Evolutionary conservation across 768 basidiomycete genomes (phyloP), one percentile per base, ranked within the genome.

Genomic region (Mycena chlorophos): DNA sequence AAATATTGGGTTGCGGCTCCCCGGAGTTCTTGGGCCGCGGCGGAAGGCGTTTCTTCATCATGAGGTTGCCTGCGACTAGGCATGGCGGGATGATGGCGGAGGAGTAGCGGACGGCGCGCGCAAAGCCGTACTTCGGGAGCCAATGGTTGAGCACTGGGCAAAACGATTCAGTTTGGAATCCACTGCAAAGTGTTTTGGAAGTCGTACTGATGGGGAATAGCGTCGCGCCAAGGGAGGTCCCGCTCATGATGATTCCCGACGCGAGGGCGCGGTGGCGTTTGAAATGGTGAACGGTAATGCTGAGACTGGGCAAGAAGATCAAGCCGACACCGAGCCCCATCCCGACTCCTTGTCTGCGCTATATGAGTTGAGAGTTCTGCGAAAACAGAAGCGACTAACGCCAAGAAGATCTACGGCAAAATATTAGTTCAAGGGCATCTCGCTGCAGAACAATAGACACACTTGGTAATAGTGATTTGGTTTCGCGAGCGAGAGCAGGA

Each of bases 21-120:
- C 40, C 40, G 8, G 13, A 59, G 63, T 45, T 8, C 25, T 46
- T 23, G 22, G 12, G 3, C 0, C 52, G 42, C 29, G 53, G 56
- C 20, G 48, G 52, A 19, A 38, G 40, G 23, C 63, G 59, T 10
- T 63, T 54, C 27, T 66, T 56, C 60, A 73, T 65, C 42, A 73
- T 65, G 1, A 57, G 45, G 55, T 71, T 69, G 6, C 66, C 71
- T 12, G 65, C 57, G 30, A 67, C 40, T 17, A 71, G 56, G 48
- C 56, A 66, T 2, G 51, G 65, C 19, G 65, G 48, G n/a, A 67
- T 63, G 46, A 72, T 52, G 59, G 63, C 68, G 16, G 61, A 70
- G 19, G 66, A 68, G 25, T 68, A 64, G 8, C 69, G 70, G 39
- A 73, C 67, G 2, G 72, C 64, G 16, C 54, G 42, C 3, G 65